A percentile compares a stretch with the other conserved stretches of the same genome.
These are phyloP conservation scores for Nicotiana tabacum DNA, from an alignment of 257 asterid genomes.

Conservation along the genomic window DNA sequence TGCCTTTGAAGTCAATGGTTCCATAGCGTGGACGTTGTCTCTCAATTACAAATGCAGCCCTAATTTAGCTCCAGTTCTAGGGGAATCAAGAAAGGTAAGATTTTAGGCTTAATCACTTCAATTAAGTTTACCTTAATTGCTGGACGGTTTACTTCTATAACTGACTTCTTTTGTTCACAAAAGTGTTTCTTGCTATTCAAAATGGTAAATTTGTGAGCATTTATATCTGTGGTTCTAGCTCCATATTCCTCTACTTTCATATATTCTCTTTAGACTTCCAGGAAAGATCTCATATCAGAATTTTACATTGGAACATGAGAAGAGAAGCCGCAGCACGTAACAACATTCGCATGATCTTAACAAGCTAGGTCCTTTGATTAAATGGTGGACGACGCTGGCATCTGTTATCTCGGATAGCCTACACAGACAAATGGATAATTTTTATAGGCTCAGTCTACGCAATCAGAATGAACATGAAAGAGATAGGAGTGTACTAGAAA, in stretches of 20 bases:
- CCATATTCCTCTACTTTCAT: neutral
- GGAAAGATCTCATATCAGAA: no score
- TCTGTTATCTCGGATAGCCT: no score
- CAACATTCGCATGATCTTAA: no score
- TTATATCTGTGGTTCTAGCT: no score
- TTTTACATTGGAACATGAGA: no score
- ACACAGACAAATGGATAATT: neutral
- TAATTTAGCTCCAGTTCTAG: constrained; percentile 57
- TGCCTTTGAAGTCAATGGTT: constrained; percentile 71
- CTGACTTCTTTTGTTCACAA: neutral
- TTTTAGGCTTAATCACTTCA: neutral
- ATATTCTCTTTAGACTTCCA: no score
- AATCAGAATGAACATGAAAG: neutral
- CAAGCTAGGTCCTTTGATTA: no score
- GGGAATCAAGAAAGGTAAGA: constrained; percentile 72
- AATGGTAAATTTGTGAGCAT: neutral
- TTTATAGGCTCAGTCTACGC: neutral
- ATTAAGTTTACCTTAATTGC: neutral
- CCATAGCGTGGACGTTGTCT: constrained; percentile 61
- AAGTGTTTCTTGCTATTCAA: neutral
- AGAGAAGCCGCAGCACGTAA: no score
- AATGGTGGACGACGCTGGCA: no score
- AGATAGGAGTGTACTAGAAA: neutral
- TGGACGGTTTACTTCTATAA: neutral
- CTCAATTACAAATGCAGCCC: constrained; percentile 55